Evolutionary conservation across 2,329 filamentous ascomycete genomes (phyloP), one percentile per base, ranked within the genome.

Genomic region (Mycosphaerella sp.): DNA sequence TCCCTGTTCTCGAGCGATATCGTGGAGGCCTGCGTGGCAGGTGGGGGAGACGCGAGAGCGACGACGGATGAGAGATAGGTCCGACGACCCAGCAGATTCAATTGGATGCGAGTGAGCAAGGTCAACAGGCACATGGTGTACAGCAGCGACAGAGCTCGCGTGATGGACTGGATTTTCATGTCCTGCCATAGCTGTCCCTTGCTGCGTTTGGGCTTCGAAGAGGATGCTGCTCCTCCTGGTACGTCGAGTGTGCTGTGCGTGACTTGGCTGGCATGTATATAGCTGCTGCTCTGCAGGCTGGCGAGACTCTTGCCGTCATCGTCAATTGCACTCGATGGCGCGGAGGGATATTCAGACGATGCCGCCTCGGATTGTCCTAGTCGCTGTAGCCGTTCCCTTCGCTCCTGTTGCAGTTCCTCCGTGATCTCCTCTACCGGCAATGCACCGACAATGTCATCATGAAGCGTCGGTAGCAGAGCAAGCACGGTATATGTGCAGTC

Each of bases 401-500:
- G 95, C 78, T 95, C 91, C 74, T 91, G 85, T 74, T 97, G 93
- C 60, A 98, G 82, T 74, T 97, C 91, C 62, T 91, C 86, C 4
- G 92, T 92, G 66, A 96, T 89, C 66, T 87, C 84, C 71, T 98
- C 93, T 42, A 95, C 95, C 50, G 95, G 89, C 64, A 97, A 82
- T 32, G 86, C 84, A 62, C 89, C 84, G 66, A 96, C 78, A 64
- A 98, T 86, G 69, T 95, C 92, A 62, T 93, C 84, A 23, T 91
- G 91, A 6, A 90, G 88, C 34, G 92, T 95, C 4, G 93, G 93
- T 8, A 98, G 80, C 52, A 98, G 83, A 31, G 92, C 93, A n/a
- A 97, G 84, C 43, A 97, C 90, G 38, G 93, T 98, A 70, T 95
- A 96, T 45, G 92, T 96, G 74, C 93, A 98, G 73, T 98, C 93